These are phyloP conservation scores for Aspergillus unguis DNA, from an alignment of 2,329 filamentous ascomycete genomes.

Conservation along the genomic window DNA sequence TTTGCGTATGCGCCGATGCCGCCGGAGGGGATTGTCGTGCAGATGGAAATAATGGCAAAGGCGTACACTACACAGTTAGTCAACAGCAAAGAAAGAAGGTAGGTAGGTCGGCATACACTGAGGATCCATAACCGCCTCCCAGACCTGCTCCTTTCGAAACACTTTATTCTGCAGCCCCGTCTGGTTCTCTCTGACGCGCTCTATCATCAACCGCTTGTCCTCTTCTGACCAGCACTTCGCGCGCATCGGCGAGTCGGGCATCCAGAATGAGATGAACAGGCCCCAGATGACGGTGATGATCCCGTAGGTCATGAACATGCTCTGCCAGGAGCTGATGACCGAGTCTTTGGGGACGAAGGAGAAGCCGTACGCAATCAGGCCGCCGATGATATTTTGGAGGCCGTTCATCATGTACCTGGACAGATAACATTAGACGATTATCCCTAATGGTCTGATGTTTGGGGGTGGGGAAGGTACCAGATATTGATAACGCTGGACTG, in stretches of 20 bases:
- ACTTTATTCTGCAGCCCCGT: constrained; percentile 56
- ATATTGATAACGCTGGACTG: constrained; percentile 62
- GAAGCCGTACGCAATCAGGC: constrained; percentile 57
- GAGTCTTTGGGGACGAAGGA: constrained; percentile 40
- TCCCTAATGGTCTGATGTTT: no score
- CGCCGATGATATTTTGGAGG: constrained; percentile 47
- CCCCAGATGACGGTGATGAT: constrained; percentile 37
- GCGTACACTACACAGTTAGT: no score
- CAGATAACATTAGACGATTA: no score
- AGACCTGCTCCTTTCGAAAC: constrained; percentile 49
- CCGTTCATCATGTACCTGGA: neutral
- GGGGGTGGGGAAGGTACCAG: constrained; percentile 50
- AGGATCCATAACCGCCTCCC: constrained; percentile 40
- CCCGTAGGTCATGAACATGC: constrained; percentile 62
- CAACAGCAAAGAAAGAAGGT: no score
- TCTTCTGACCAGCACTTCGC: constrained; percentile 63
- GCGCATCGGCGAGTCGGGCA: constrained; percentile 64
- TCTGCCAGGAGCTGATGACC: constrained; percentile 60
- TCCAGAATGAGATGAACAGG: constrained; percentile 54
- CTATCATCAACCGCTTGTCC: constrained; percentile 59
- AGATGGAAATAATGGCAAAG: constrained; percentile 7
- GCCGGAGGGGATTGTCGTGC: constrained; percentile 21
- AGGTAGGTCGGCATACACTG: no score
- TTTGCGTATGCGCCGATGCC: constrained; percentile 38
- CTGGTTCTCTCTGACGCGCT: constrained; percentile 55